Base-by-base conservation (phyloP, 176 grass and related monocot species). In the Tillandsia fasciculata region DNA sequence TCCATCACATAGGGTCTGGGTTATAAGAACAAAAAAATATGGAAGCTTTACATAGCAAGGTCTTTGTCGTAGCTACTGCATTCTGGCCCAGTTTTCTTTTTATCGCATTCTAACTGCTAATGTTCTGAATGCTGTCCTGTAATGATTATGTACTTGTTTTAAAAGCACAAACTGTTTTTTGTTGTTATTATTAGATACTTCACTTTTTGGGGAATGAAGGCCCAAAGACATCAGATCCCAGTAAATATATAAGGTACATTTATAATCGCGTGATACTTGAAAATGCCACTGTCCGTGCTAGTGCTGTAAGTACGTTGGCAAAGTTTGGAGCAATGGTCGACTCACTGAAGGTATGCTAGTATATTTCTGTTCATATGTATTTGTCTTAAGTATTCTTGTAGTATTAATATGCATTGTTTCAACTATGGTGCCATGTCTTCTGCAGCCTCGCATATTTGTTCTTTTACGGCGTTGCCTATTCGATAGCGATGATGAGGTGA, bases 151-250 rank as follows among this genome's bases (percentile, higher is more conserved):
- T 17, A 59, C 54, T 59, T 61, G 56, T 18, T 61, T 61, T 9
- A 22, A 68, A 68, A 75, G 81, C 24, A 22, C 71, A 64, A 58
- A 10, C 11, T 64, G 14, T 28, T 70, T 69, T 54, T 20, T 47
- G 15, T 68, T 69, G 1, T 72, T 85, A 23, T 17, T 20, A 26
- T 69, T 71, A 97, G 94, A 93, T 99, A 63, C 94, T 99, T 82
- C 94, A 99, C 77, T 90, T 99, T 73, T 81, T 99, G 83, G 94
- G 94, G 80, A 99, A 90, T 78, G 94, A 99, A 90, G 94, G 94
- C 50, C 94, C 94, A 14, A 99, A 92, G 76, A 99, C 94, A 72
- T 76, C 84, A 66, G 94, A 93, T 68, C 94, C 94, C 74, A 93
- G 94, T 79, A 99, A 93, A 88, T 99, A 99, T 78, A 99, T 99